Evolutionary conservation across 805 yeast species (phyloP).

Genomic region (Lachancea cidri): DNA sequence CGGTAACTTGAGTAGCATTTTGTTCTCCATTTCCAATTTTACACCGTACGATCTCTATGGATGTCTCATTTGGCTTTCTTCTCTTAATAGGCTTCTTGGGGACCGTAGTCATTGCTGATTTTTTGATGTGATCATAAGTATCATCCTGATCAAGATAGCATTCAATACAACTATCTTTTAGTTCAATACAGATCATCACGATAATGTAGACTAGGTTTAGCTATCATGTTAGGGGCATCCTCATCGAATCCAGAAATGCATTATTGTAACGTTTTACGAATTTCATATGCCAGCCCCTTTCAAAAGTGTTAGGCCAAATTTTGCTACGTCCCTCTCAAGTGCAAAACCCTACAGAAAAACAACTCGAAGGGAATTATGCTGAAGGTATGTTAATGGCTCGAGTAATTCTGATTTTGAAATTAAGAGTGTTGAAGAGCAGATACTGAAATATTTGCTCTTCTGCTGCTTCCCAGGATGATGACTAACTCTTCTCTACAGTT

Average conservation of each 20-base stretch:
- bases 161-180: neutral
- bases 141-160: neutral
- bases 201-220: neutral
- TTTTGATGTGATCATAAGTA: neutral
- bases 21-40: neutral
- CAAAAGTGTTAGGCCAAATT: neutral
- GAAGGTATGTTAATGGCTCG: neutral
- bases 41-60: neutral
- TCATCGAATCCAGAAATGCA: neutral
- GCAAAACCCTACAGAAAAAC: neutral
- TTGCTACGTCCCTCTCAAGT: neutral
- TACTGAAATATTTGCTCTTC: neutral
- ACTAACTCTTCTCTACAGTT: conserved; percentile 10
- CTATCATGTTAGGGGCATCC: neutral
- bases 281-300: neutral
- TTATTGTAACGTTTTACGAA: neutral
- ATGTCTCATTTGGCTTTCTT: neutral
- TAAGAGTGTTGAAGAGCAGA: conserved; percentile 17
- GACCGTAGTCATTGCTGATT: neutral
- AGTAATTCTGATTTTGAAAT: conserved; percentile 61
- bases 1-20: neutral
- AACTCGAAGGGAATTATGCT: neutral
- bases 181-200: neutral
- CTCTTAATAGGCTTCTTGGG: neutral
- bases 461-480: neutral